A percentile compares a stretch with the other conserved stretches of the same genome.
phyloP scores from a whole-genome alignment of 192 early-diverging fungal genomes.

The Coemansia sp. region DNA sequence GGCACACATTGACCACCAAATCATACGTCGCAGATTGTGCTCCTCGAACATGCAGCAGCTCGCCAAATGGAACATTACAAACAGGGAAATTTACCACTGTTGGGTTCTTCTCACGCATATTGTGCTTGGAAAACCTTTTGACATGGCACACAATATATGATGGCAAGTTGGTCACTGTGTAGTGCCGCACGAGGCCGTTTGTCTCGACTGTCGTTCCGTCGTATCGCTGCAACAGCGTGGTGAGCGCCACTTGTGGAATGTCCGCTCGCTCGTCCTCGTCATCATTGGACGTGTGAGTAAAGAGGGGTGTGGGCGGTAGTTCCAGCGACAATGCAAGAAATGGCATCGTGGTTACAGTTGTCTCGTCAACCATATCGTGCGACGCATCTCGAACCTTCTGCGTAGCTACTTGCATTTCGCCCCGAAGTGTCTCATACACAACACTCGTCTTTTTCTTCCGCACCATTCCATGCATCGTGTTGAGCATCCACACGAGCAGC shows the following conservation, averaged over 20 bases:
- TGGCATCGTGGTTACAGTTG: constrained; percentile 43
- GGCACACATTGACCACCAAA: constrained; percentile 87
- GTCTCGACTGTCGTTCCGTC: constrained; percentile 66
- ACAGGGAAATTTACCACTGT: constrained; percentile 97
- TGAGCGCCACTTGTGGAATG: constrained; percentile 92
- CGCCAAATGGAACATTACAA: constrained; percentile 78
- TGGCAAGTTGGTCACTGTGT: constrained; percentile 74
- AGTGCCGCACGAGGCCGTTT: constrained; percentile 65
- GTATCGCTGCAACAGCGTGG: constrained; percentile 78
- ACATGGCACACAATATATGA: constrained; percentile 88
- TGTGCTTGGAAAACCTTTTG: constrained; percentile 86
- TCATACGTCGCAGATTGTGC: constrained; percentile 64
- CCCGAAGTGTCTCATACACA: constrained; percentile 83
- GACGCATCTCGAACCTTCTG: constrained; percentile 39
- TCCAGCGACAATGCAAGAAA: constrained; percentile 90
- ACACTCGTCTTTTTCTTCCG: constrained; percentile 60
- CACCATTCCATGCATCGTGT: constrained; percentile 83
- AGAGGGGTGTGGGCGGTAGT: constrained; percentile 86
- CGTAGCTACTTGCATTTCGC: constrained; percentile 73
- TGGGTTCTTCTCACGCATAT: constrained; percentile 90
- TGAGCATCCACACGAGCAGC: constrained; percentile 90
- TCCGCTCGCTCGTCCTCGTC: constrained; percentile 6
- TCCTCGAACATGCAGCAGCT: constrained; percentile 58
- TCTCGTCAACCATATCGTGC: constrained; percentile 15
- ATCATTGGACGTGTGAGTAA: constrained; percentile 79